Base-by-base conservation (phyloP, 2,329 filamentous ascomycete species). In the Alternaria tenuissima region DNA sequence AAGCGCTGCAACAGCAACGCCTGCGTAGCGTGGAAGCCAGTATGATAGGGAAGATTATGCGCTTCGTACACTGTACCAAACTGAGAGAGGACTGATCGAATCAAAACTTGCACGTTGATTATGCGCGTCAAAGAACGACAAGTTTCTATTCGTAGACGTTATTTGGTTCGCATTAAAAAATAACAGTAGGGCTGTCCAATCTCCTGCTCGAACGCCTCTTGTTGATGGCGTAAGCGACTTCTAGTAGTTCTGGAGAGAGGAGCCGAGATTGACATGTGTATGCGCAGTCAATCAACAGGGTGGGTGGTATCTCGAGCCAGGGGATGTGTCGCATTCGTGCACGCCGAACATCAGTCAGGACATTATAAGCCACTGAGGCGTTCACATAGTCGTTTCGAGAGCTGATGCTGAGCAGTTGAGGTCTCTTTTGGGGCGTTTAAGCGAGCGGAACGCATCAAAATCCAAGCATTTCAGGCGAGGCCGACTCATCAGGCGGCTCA, bases 401-500 rank as follows among this genome's bases (percentile, higher is more conserved):
- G 53, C 59, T 57, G 54, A 56, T 28, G 41, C n/a, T 41, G 28
- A 52, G 44, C 41, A 39, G 12, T 48, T 30, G 30, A 49, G 32
- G 41, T 44, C 41, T 51, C 26, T 47, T 32, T 32, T 51, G 24
- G 9, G 44, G 44, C 24, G 52, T 30, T 42, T 42, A 48, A 38
- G 41, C 39, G 49, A 55, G 41, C 30, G 20, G 53, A 12, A 46
- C 44, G n/a, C 41, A 32, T 52, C 51, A 9, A 32, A 41, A 11
- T n/a, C 34, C 38, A 51, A 32, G 39, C 11, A 55, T 22, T 54
- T 43, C 30, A 44, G 59, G 26, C 47, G 52, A 47, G 39, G 38
- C 57, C 55, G 61, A 44, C 44, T 46, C 42, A 49, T 46, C 58
- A 61, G 52, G 54, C 54, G 30, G 38, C 49, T 54, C 52, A 61